Percentiles rank a stretch among this genome's conserved stretches.
Conservation (phyloP, 1,139 yeast genomes). For the Geotrichum klebahnii region DNA sequence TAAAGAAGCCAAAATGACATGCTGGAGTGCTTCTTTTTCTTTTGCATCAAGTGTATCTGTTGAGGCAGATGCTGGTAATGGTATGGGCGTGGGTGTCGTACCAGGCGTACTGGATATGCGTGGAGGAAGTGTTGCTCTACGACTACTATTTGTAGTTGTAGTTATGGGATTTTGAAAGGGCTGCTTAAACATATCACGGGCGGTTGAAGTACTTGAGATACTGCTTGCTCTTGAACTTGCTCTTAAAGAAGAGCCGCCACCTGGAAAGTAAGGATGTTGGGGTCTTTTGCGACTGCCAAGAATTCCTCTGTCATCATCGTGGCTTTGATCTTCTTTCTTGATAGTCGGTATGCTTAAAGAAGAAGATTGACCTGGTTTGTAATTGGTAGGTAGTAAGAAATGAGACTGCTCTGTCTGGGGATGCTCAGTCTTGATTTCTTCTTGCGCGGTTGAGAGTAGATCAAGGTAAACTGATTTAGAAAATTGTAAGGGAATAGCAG, state of each 20-base stretch:
- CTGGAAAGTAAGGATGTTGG: too few species aligned
- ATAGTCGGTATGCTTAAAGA: neutral
- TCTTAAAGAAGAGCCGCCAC: neutral
- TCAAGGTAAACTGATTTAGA: neutral
- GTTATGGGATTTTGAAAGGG: neutral
- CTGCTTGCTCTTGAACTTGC: neutral
- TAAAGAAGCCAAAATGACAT: slow-evolving; percentile 13
- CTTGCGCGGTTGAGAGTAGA: neutral
- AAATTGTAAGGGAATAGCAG: neutral
- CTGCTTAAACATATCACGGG: neutral
- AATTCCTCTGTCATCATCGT: neutral
- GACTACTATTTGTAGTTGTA: neutral
- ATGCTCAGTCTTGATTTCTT: neutral
- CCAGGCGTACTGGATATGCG: neutral
- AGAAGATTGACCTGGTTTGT: neutral
- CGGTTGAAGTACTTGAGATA: neutral
- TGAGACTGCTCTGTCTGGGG: neutral
- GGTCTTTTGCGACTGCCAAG: too few species aligned
- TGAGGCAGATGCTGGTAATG: neutral
- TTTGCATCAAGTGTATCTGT: slow-evolving; percentile 3
- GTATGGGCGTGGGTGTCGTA: neutral
- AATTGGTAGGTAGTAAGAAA: neutral
- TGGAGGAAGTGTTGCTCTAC: neutral
- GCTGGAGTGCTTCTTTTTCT: slow-evolving; percentile 16
- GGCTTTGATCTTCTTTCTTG: neutral